Base-by-base conservation (phyloP, 345 rosid species). In the Hirschfeldia incana region DNA sequence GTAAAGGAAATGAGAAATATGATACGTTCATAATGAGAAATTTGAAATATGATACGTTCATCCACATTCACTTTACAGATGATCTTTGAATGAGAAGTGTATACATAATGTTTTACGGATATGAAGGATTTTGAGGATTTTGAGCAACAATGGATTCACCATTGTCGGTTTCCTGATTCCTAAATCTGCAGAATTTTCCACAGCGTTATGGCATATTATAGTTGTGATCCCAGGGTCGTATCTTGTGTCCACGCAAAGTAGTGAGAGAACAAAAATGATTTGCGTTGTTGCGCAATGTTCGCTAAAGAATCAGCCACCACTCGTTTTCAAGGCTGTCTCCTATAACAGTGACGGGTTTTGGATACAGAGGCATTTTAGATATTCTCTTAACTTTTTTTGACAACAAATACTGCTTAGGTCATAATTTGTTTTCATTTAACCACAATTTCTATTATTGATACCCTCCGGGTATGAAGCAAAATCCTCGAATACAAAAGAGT, bases 101-200 rank as follows among this genome's bases (percentile, higher is more conserved):
- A 13, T 26, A 65, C 32, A 29, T 29, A 29, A 29, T 8, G 15
- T 67, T 89, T 42, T 86, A 88, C 76, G 88, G 82, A 60, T 9
- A 27, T 42, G n/a, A 42, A 59, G 16, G 9, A 93, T 3, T 62
- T 81, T 0, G 86, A 86, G 69, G 93, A 89, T 21, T 63, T 88
- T 74, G 81, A 86, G 17, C 86, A 83, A 80, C 76, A 90, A 6
- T 80, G 92, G 88, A 57, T 16, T 6, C 3, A 58, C n/a, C 78
- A 57, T 10, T 10, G 9, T 16, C 29, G 63, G 66, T 37, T 4
- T 67, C 17, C 12, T 67, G 69, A 63, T 17, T 17, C 36, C 46
- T 57, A 8, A 28, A 76, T 46, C 28, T 8, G 21, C 26, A 62
- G 29, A 62, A 65, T n/a, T 37, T 16, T 27, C 17, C 17, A 36